Base-by-base conservation (phyloP, 805 yeast species). In the Lipomyces yamanashiensis region DNA sequence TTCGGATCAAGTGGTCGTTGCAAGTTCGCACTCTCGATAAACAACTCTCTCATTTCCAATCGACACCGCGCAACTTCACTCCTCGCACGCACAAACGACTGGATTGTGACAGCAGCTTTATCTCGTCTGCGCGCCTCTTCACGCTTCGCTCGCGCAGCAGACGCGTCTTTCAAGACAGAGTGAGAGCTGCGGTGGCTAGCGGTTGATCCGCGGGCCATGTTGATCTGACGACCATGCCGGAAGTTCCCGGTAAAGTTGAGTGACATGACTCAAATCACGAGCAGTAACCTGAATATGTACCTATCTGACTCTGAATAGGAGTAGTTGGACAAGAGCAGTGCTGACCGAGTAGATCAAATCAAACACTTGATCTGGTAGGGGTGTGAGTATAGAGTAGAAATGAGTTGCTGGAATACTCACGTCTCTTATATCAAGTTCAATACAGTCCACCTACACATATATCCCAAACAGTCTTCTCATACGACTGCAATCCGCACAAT, bases 201-300 rank as follows among this genome's bases (percentile, higher is more conserved):
- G 15, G 71, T 75, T 75, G 74, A 66, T 69, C 80, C 67, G 73
- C 87, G 77, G 71, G 93, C 82, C 69, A 85, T 80, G 78, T 93
- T 89, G 66, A 88, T 84, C 58, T 82, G 83, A 43, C 88, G 78
- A 58, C 85, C 78, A 66, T 85, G 81, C 58, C 79, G 78, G 19
- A 85, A 79, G 68, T 84, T 86, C 5, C 96, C 96, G 10, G 85
- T 82, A 77, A 89, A 90, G 77, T 87, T 85, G 8, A 68, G 54
- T 10, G 28, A 28, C 28, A 28, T 28, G 28, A 39, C 54, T 52
- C 62, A 45, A 45, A 49, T 59, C 15, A n/a, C 19, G 37, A 10
- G 21, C 17, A 33, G 23, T 50, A 15, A 2, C 28, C 5, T 28
- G 28, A 28, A 28, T 28, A 2, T 2, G 2, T 28, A 28, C 5